A percentile compares a stretch with the other conserved stretches of the same genome.
phyloP scores from a whole-genome alignment of 257 asterid species.

The Jasminum sambac region DNA sequence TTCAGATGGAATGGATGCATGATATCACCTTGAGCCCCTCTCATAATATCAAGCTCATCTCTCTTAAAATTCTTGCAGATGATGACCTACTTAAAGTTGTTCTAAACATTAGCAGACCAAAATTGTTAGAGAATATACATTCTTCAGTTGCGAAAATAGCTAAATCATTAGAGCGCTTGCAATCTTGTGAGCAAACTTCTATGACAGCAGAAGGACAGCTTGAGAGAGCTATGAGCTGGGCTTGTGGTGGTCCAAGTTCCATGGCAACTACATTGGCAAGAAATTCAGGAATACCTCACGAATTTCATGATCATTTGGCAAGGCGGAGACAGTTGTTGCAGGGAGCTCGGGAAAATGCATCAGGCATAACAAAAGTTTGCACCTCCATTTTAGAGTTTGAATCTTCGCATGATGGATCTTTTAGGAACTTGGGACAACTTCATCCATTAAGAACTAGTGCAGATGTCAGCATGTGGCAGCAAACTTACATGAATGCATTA shows the following conservation, averaged over 20 bases:
- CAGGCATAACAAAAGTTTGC: conserved; percentile 77
- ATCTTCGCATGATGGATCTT: conserved; percentile 88
- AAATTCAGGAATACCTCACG: conserved; percentile 83
- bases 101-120: conserved; percentile 67
- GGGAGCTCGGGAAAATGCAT: conserved; percentile 79
- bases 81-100: conserved; percentile 62
- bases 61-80: conserved; percentile 55
- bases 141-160: conserved; percentile 71
- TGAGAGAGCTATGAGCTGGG: conserved; percentile 99
- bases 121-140: conserved; percentile 68
- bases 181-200: conserved; percentile 81
- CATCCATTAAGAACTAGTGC: conserved; percentile 51
- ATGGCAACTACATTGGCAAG: conserved; percentile 51
- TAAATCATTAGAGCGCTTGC: conserved; percentile 74
- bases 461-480: conserved; percentile 90
- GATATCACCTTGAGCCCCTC: conserved; percentile 57
- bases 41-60: conserved; percentile 58
- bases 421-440: conserved; percentile 52
- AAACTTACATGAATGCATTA: conserved; percentile 66
- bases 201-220: conserved; percentile 91
- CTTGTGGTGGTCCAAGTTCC: conserved; percentile 91
- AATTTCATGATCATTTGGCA: conserved; percentile 80
- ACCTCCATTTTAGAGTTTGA: conserved; percentile 85
- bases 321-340: conserved; percentile 64
- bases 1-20: conserved; percentile 93